Evolutionary conservation across 1,284 basidiomycete species (phyloP), one percentile per base, ranked within the genome.

Genomic region (Mycena citricolor): DNA sequence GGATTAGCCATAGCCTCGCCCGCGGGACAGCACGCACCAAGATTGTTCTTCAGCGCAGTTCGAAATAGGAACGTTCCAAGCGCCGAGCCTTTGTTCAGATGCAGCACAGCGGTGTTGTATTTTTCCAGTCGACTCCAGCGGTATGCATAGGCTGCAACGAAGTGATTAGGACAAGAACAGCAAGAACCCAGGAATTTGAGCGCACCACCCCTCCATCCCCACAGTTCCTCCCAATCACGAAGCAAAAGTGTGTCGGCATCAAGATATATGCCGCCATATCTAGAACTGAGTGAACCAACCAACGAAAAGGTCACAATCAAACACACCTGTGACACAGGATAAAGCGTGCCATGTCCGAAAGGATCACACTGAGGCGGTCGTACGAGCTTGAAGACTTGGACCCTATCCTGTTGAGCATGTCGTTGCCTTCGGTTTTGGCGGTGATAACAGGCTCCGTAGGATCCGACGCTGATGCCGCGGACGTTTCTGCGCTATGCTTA

Each of bases 221-320:
- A 92, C 11, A 94, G 66, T 54, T 93, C 90, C 60, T 91, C 89
- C 90, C 90, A 94, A 59, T 94, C 90, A n/a, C 90, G 79, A 11
- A 94, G 65, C 54, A 94, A 79, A 42, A 94, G 76, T 4, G 87
- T 92, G 62, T 93, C 90, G 13, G 89, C 88, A 57, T 94, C 90
- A 38, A 94, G 77, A 60, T 93, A 94, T 32, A 87, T 84, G 10
- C 90, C 90, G 29, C 90, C 90, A 56, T 82, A 93, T 21, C 51
- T 52, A 7, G 17, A 19, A 21, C 13, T 32, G 5, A 22, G n/a
- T 34, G 19, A 36, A 6, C 38, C 17, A 4, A 8, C 5, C 7
- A 17, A 23, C 22, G 7, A 5, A 19, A 36, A 12, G 7, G 16
- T 16, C 22, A 21, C 25, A 28, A 24, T 29, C 13, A 8, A 8